Evolutionary conservation across 768 basidiomycete species (phyloP).

Genomic region (Rhodocollybia butyracea): DNA sequence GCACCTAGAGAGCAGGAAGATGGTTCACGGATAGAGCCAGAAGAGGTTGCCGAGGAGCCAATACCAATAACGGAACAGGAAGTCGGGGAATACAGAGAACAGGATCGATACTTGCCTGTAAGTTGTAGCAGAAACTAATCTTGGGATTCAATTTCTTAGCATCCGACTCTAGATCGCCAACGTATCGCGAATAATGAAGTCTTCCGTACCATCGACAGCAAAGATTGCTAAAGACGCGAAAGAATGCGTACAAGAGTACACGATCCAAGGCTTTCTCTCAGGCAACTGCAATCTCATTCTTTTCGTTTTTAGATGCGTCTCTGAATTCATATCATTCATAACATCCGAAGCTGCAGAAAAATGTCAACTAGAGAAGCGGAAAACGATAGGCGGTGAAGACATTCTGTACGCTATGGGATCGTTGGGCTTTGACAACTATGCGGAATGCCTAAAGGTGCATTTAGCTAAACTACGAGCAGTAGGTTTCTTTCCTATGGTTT

Average conservation of each 20-base stretch:
- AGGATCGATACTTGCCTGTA: constrained; percentile 93
- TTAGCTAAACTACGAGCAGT: constrained; percentile 87
- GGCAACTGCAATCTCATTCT: neutral
- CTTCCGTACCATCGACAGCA: constrained; percentile 81
- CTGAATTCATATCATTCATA: constrained; percentile 98
- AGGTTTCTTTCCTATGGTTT: constrained; percentile 10
- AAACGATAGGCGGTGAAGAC: constrained; percentile 97
- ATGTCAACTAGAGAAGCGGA: constrained; percentile 91
- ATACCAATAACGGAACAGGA: constrained; percentile 87
- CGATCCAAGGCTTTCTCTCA: neutral
- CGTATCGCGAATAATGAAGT: constrained; percentile 97
- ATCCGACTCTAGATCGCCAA: constrained; percentile 76
- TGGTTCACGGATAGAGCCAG: constrained; percentile 31
- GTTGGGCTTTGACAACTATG: constrained; percentile 93
- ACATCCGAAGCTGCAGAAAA: constrained; percentile 96
- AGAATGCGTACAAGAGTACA: constrained; percentile 87
- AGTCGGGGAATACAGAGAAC: constrained; percentile 91
- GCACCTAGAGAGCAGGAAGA: constrained; percentile 16
- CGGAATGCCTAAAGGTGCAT: constrained; percentile 89
- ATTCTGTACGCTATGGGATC: constrained; percentile 92
- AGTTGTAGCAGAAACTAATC: constrained; percentile 20
- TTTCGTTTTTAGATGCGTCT: constrained; percentile 58
- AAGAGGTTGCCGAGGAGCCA: constrained; percentile 48
- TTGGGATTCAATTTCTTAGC: neutral
- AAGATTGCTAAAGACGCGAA: constrained; percentile 99